Evolutionary conservation across 2,329 filamentous ascomycete species (phyloP).

Genomic region (Penicillium sp.): DNA sequence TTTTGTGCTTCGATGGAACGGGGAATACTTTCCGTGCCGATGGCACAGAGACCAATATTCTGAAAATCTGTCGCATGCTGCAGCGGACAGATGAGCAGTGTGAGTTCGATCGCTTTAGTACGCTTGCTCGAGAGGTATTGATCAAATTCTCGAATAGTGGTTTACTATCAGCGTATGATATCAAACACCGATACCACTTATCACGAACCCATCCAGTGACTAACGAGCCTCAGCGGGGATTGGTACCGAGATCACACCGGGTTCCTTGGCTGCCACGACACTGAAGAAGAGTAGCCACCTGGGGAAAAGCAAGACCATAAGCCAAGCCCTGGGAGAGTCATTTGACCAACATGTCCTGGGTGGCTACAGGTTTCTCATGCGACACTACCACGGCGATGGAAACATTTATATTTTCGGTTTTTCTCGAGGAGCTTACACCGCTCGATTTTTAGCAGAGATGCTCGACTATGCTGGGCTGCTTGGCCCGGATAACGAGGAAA

Average conservation of each 20-base stretch:
- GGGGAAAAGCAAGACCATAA: slow-evolving; percentile 34
- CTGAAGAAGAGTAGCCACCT: slow-evolving; percentile 20
- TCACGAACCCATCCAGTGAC: neutral
- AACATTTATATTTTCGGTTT: slow-evolving; percentile 74
- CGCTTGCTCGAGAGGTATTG: neutral
- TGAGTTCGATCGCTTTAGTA: neutral
- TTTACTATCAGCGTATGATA: slow-evolving; percentile 34
- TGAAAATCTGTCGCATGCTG: slow-evolving; percentile 47
- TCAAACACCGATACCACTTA: neutral
- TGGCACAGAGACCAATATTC: slow-evolving; percentile 47
- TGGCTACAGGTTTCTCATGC: slow-evolving; percentile 78
- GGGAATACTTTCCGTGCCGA: slow-evolving; percentile 45
- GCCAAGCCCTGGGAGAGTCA: slow-evolving; percentile 75
- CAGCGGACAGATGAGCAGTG: slow-evolving; percentile 35
- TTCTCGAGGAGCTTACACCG: slow-evolving; percentile 72
- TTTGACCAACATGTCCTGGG: slow-evolving; percentile 82
- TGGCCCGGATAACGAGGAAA: slow-evolving; percentile 80
- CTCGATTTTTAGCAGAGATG: slow-evolving; percentile 79
- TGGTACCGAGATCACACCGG: slow-evolving; percentile 38
- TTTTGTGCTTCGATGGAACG: slow-evolving; percentile 47
- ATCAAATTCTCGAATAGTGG: slow-evolving; percentile 10
- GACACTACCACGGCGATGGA: slow-evolving; percentile 64
- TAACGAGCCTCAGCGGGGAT: slow-evolving; percentile 30
- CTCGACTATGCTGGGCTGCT: slow-evolving; percentile 78
- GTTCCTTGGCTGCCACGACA: slow-evolving; percentile 21